phyloP scores from a whole-genome alignment of 2,329 filamentous ascomycete species.

The Zymoseptoria brevis region DNA sequence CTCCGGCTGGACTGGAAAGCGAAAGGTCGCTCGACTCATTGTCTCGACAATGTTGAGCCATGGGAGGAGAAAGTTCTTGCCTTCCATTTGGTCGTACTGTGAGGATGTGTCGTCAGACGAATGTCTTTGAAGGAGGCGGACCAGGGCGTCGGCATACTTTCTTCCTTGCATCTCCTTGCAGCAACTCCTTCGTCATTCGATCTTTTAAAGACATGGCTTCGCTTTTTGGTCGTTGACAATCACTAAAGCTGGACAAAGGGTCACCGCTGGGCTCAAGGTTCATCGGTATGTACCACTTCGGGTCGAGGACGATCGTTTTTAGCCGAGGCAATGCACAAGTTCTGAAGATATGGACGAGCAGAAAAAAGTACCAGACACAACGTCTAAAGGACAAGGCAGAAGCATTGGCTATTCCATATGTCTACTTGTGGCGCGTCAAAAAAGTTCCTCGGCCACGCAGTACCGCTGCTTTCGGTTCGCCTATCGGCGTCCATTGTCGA shows the following conservation, averaged over 20 bases:
- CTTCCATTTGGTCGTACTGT: constrained; percentile 12
- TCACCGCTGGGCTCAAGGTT: not conserved
- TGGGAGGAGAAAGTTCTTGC: constrained; percentile 14
- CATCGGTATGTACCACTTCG: not conserved
- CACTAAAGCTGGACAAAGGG: not conserved
- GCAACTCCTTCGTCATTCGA: constrained; percentile 11
- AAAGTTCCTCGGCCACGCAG: too few relatives aligned
- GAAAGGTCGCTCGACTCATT: constrained; percentile 9
- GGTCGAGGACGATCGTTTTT: not conserved
- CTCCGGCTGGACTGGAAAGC: constrained; percentile 16
- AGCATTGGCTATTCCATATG: too few relatives aligned
- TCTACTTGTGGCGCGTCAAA: too few relatives aligned
- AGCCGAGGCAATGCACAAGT: not conserved
- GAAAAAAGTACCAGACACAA: not conserved
- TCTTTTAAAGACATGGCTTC: not conserved
- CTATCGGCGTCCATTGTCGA: not conserved
- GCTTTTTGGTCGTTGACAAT: not conserved
- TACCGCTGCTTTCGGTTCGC: too few relatives aligned
- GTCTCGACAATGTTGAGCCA: constrained; percentile 14
- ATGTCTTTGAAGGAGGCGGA: too few relatives aligned
- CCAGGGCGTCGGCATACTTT: constrained; percentile 1
- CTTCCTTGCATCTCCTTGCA: constrained; percentile 8
- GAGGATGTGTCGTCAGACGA: not conserved
- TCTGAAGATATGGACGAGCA: not conserved
- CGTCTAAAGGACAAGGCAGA: too few relatives aligned